Evolutionary conservation across 768 basidiomycete genomes (phyloP).

Genomic region (Mrakia gelida): DNA sequence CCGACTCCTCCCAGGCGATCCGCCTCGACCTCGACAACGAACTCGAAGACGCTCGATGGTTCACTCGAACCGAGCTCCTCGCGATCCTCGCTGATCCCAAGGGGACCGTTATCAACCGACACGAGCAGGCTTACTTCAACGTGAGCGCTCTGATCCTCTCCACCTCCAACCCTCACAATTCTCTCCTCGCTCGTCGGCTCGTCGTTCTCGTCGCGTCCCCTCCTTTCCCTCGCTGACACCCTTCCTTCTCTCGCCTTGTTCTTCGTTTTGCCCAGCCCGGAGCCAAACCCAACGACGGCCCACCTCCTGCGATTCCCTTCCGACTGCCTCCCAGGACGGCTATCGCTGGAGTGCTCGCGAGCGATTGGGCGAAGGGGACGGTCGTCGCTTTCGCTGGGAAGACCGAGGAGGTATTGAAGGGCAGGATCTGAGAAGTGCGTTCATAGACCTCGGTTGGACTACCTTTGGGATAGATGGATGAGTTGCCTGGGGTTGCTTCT

Average conservation of each 20-base stretch:
- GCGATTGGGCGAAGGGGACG: slow-evolving; percentile 33
- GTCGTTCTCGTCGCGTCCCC: background rate
- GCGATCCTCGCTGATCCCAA: slow-evolving; percentile 51
- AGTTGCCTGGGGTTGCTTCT: too few relatives aligned
- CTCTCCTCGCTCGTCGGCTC: background rate
- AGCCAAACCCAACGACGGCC: slow-evolving; percentile 10
- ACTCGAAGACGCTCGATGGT: slow-evolving; percentile 90
- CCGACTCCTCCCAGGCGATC: slow-evolving; percentile 56
- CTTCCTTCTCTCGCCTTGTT: too few relatives aligned
- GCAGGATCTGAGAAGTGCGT: background rate
- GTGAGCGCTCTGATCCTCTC: background rate
- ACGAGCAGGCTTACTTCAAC: slow-evolving; percentile 33
- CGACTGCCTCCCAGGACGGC: slow-evolving; percentile 39
- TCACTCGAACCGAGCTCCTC: slow-evolving; percentile 66
- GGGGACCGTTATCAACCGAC: slow-evolving; percentile 35
- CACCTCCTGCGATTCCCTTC: slow-evolving; percentile 17
- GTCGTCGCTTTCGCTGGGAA: slow-evolving; percentile 3
- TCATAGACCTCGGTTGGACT: too few relatives aligned
- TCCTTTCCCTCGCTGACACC: background rate
- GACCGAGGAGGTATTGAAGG: background rate
- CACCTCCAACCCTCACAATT: too few relatives aligned
- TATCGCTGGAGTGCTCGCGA: slow-evolving; percentile 39
- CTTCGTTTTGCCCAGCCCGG: background rate
- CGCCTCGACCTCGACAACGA: slow-evolving; percentile 89
- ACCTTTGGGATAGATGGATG: too few relatives aligned